phyloP scores from a whole-genome alignment of 441 rosid genomes.

The Bruguiera hainesii region DNA sequence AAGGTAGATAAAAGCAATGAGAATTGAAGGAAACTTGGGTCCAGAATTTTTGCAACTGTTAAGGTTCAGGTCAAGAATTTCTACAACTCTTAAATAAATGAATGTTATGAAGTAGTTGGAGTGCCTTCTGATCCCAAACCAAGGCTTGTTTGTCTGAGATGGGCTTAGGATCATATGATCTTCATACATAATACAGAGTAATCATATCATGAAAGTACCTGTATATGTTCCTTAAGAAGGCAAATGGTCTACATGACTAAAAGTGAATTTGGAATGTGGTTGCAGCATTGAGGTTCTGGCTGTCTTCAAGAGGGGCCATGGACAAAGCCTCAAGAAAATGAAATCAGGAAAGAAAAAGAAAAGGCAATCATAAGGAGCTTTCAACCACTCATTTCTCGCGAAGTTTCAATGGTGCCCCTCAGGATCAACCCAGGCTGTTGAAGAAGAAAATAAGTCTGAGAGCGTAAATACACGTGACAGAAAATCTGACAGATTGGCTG shows the following conservation, averaged over 20 bases:
- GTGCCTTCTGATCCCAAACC: neutral
- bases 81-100: neutral
- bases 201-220: neutral
- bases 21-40: neutral
- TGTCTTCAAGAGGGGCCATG: slow-evolving; percentile 58
- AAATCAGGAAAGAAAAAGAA: slow-evolving; percentile 56
- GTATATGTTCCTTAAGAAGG: neutral
- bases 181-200: neutral
- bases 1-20: neutral
- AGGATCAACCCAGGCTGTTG: neutral
- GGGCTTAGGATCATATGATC: too few species aligned
- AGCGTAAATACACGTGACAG: slow-evolving; percentile 10
- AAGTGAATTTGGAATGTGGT: slow-evolving; percentile 25
- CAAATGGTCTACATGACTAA: neutral
- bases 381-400: neutral
- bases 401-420: slow-evolving; percentile 21
- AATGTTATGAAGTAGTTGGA: neutral
- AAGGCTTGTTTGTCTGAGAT: too few species aligned
- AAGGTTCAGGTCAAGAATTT: neutral
- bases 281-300: slow-evolving; percentile 89
- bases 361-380: slow-evolving; percentile 19
- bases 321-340: slow-evolving; percentile 52
- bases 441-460: slow-evolving; percentile 19
- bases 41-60: neutral
- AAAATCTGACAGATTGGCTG: slow-evolving; percentile 2